phyloP scores from a whole-genome alignment of 2,329 filamentous ascomycete genomes.

The Fusarium sp. region DNA sequence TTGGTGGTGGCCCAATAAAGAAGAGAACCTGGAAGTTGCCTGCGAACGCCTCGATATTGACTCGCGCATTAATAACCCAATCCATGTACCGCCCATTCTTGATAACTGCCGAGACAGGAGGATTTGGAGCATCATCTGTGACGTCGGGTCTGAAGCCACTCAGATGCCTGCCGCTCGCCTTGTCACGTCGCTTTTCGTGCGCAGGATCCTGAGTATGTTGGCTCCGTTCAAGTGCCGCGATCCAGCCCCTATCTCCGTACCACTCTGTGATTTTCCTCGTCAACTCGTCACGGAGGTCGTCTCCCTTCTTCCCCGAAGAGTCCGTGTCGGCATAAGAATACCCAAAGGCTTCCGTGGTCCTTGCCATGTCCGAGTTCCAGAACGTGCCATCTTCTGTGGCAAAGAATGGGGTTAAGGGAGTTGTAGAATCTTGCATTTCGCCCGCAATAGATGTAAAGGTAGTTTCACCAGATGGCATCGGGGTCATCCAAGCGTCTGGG shows the following conservation, averaged over 20 bases:
- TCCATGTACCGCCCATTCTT: conserved; percentile 62
- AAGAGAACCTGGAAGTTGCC: conserved; percentile 72
- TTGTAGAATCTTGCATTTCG: conserved; percentile 63
- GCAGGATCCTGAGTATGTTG: not conserved
- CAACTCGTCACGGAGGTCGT: conserved; percentile 47
- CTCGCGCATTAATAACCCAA: conserved; percentile 75
- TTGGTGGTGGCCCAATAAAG: conserved; percentile 69
- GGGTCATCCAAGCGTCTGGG: conserved; percentile 72
- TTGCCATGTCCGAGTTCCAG: conserved; percentile 73
- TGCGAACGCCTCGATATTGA: conserved; percentile 68
- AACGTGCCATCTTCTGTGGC: conserved; percentile 66
- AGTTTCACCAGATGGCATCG: conserved; percentile 62
- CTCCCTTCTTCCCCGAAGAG: conserved; percentile 33
- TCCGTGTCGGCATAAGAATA: conserved; percentile 78
- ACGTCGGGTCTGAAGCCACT: conserved; percentile 36
- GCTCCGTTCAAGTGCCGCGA: conserved; percentile 29
- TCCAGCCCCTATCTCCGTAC: conserved; percentile 49
- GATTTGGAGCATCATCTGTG: conserved; percentile 37
- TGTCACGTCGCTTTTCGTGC: not conserved
- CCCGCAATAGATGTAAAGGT: conserved; percentile 71
- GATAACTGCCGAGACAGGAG: conserved; percentile 46
- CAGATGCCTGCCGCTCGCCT: conserved; percentile 1
- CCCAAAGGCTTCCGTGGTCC: conserved; percentile 70
- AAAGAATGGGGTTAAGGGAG: conserved; percentile 75
- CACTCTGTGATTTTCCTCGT: conserved; percentile 63